Evolutionary conservation across 2,329 filamentous ascomycete genomes (phyloP).

Genomic region (Rosellinia necatrix): DNA sequence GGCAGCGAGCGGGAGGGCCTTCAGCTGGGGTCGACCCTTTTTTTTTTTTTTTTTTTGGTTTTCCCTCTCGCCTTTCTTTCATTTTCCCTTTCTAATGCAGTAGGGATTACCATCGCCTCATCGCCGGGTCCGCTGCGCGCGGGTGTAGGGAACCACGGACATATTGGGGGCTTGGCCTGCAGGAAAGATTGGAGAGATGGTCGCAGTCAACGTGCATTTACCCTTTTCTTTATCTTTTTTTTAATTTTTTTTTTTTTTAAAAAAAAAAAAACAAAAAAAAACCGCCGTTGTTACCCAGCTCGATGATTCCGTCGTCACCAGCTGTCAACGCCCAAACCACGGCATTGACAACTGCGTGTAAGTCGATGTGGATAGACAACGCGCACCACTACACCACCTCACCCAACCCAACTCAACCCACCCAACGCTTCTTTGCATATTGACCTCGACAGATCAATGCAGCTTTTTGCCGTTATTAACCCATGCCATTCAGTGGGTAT

Average conservation of each 20-base stretch:
- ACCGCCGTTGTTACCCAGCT: too few relatives aligned
- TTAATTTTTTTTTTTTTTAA: too few relatives aligned
- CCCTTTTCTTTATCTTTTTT: too few relatives aligned
- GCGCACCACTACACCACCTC: too few relatives aligned
- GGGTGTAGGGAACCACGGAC: constrained; percentile 6
- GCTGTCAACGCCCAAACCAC: neutral
- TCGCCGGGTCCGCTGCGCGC: neutral
- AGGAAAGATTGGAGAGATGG: constrained; percentile 19
- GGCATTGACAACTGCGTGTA: constrained; percentile 13
- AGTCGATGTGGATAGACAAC: constrained; percentile 1
- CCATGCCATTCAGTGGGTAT: too few relatives aligned
- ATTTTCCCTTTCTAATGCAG: too few relatives aligned
- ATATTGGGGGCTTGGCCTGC: too few relatives aligned
- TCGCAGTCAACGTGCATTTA: constrained; percentile 16
- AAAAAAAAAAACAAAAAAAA: too few relatives aligned
- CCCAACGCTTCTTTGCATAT: neutral
- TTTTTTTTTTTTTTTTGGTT: neutral
- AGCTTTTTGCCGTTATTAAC: neutral
- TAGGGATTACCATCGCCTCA: constrained; percentile 5
- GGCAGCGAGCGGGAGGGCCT: neutral
- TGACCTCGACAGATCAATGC: neutral
- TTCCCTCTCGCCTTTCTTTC: too few relatives aligned
- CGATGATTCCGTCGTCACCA: neutral
- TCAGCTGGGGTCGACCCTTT: neutral
- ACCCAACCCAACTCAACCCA: neutral